Percentiles rank a stretch among this genome's conserved stretches.
Evolutionary conservation across 2,329 filamentous ascomycete species (phyloP).

Genomic region (Zasmidium angulare): DNA sequence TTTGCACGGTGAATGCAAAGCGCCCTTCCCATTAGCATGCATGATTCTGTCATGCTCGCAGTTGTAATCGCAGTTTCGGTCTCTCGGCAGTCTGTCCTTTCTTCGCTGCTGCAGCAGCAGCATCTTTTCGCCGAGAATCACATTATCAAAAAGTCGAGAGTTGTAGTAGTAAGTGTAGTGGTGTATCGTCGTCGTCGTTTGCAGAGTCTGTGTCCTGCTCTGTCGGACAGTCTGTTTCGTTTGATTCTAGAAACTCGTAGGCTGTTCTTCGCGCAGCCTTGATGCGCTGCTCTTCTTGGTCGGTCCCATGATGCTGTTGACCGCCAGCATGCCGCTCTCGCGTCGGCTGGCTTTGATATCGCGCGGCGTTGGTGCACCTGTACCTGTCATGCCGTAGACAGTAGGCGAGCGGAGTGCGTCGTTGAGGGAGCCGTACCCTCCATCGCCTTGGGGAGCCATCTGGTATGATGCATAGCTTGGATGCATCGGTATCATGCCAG

Average conservation of each 20-base stretch:
- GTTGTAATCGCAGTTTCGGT: not conserved
- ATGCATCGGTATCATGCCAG: constrained; percentile 34
- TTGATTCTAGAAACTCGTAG: constrained; percentile 25
- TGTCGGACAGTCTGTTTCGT: not conserved
- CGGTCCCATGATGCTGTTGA: constrained; percentile 16
- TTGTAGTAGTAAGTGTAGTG: not conserved
- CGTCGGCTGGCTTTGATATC: constrained; percentile 28
- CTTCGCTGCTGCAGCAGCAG: not conserved
- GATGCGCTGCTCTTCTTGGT: constrained; percentile 39
- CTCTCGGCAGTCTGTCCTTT: not conserved
- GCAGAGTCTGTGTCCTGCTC: constrained; percentile 2
- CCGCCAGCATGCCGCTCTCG: constrained; percentile 33
- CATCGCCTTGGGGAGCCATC: constrained; percentile 35
- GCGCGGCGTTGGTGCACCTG: constrained; percentile 18
- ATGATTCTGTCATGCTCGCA: not conserved
- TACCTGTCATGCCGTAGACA: constrained; percentile 22
- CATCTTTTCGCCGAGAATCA: not conserved
- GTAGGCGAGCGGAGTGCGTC: constrained; percentile 32
- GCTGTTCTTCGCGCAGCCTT: constrained; percentile 34
- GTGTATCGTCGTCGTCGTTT: not conserved
- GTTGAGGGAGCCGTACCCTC: constrained; percentile 35
- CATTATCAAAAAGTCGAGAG: not conserved
- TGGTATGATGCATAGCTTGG: constrained; percentile 32
- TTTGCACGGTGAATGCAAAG: not conserved
- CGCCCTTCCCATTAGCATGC: not conserved